Base-by-base conservation (phyloP, 2,329 filamentous ascomycete genomes). In the Neonectria neomacrospora region DNA sequence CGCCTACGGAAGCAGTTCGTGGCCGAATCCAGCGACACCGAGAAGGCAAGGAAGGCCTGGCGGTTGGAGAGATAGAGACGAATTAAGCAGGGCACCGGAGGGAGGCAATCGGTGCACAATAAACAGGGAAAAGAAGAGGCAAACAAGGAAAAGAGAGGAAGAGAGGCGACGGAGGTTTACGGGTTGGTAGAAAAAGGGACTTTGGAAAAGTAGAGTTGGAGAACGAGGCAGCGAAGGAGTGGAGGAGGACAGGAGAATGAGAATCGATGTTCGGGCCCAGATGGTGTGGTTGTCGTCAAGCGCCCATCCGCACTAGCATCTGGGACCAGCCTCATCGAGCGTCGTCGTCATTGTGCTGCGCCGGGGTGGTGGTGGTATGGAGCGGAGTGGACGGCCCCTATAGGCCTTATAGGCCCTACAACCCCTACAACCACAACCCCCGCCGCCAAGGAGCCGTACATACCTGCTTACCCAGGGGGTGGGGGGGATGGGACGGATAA, bases 281-380 rank as follows among this genome's bases (percentile, higher is more conserved):
- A 57, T 63, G 60, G 60, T 63, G 60, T 50, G 60, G 60, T 63
- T 39, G 53, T 52, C 56, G 55, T 44, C 48, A 41, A 63, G 48
- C 32, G 54, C 23, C 39, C 60, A 54, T 53, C 37, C 30, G 60
- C 60, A 45, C 50, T 58, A 63, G 50, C 60, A 63, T 63, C 56
- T 56, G 41, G 55, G 51, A 37, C 52, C 45, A 30, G 37, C 30
- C 34, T 39, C 41, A 53, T 39, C 41, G 50, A 47, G 47, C 50
- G 67, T 61, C 66, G 62, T 68, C 58, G 65, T 65, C 65, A 71
- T 67, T 66, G 53, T 56, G 63, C 60, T 64, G 63, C 59, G 65
- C 48, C 55, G 45, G 59, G 63, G 59, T 59, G 42, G 54, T 45
- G 41, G 51, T 57, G 50, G 59, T 54, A 59, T n/a, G n/a, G n/a